phyloP scores from a whole-genome alignment of 768 basidiomycete genomes.

The Auriscalpium microsporum region DNA sequence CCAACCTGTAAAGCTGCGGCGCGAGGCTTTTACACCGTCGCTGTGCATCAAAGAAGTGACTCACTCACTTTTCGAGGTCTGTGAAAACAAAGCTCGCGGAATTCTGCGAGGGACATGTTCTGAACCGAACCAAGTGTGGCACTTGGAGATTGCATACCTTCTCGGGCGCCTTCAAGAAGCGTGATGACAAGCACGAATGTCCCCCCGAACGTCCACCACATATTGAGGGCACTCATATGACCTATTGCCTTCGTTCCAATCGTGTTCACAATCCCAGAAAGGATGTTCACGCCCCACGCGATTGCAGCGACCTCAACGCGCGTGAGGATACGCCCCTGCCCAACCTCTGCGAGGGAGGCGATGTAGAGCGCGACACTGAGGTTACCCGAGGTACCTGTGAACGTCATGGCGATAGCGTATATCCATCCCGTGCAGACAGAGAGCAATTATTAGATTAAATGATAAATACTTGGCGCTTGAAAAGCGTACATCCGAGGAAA shows the following conservation, averaged over 20 bases:
- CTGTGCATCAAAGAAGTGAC: neutral
- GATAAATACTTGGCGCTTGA: neutral
- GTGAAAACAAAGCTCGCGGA: conserved; percentile 46
- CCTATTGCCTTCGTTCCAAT: conserved; percentile 47
- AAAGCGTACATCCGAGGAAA: conserved; percentile 40
- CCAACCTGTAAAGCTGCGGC: conserved; percentile 47
- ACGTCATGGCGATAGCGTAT: conserved; percentile 51
- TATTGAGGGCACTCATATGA: conserved; percentile 43
- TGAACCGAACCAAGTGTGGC: neutral
- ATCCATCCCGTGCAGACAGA: conserved; percentile 41
- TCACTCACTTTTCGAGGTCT: conserved; percentile 43
- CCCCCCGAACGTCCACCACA: conserved; percentile 57
- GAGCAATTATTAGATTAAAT: neutral
- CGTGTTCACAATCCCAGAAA: conserved; percentile 46
- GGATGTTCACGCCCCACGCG: conserved; percentile 50
- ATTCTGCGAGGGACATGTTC: conserved; percentile 30
- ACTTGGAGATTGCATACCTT: conserved; percentile 27
- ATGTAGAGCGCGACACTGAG: conserved; percentile 46
- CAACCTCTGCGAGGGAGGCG: conserved; percentile 45
- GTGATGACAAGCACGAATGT: conserved; percentile 50
- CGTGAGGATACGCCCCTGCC: conserved; percentile 33
- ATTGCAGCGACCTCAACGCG: conserved; percentile 43
- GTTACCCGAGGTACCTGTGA: conserved; percentile 53
- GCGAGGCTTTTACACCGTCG: neutral
- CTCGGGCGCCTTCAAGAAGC: conserved; percentile 42